phyloP scores from a whole-genome alignment of 768 basidiomycete genomes.

The Termitomyces sp. region DNA sequence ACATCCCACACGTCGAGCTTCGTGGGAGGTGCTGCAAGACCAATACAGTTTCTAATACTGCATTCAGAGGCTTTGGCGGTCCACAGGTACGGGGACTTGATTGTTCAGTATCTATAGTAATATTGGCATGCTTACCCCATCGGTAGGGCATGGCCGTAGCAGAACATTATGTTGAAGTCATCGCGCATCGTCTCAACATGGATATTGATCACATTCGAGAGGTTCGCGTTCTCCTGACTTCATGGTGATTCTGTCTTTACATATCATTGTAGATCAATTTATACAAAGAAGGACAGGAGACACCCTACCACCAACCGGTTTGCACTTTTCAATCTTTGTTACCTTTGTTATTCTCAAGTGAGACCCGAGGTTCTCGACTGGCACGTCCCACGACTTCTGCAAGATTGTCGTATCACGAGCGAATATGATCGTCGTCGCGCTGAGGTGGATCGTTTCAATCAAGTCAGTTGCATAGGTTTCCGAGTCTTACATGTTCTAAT shows the following conservation, averaged over 20 bases:
- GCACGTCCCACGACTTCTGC: conserved; percentile 17
- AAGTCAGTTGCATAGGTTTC: background rate
- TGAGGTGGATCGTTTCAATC: conserved; percentile 16
- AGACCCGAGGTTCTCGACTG: conserved; percentile 15
- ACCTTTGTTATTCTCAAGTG: background rate
- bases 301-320: conserved; percentile 15
- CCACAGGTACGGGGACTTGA: conserved; percentile 7
- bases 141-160: conserved; percentile 13
- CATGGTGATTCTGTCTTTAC: background rate
- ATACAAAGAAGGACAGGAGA: conserved; percentile 19
- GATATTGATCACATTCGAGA: conserved; percentile 16
- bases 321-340: background rate
- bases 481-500: background rate
- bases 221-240: background rate
- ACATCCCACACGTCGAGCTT: conserved; percentile 16
- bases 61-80: conserved; percentile 16
- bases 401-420: conserved; percentile 16
- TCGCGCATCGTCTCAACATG: conserved; percentile 12
- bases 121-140: background rate
- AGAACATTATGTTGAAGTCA: conserved; percentile 14
- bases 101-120: background rate
- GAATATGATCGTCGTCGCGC: conserved; percentile 14
- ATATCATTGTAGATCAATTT: conserved; percentile 10
- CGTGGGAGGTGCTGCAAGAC: conserved; percentile 14
- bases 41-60: conserved; percentile 17